Evolutionary conservation across 2,329 filamentous ascomycete species (phyloP).

Genomic region (Uncinocarpus reesii): DNA sequence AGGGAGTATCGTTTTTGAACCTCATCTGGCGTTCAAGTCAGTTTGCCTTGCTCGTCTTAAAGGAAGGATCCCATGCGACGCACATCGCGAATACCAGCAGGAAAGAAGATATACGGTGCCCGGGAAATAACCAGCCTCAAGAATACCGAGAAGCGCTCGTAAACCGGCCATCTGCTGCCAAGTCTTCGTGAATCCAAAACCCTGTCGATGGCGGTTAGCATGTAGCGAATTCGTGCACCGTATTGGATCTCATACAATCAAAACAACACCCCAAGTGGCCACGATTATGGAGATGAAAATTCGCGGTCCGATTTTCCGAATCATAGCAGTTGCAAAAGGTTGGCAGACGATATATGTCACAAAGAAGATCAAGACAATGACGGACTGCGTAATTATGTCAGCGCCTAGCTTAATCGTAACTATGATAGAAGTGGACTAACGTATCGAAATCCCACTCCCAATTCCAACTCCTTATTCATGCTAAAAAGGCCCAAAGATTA

Average conservation of each 20-base stretch:
- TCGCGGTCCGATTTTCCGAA: conserved; percentile 51
- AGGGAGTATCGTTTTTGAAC: conserved; percentile 34
- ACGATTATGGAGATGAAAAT: conserved; percentile 20
- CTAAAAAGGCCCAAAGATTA: neutral
- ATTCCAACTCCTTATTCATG: conserved; percentile 22
- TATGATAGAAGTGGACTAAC: conserved; percentile 8
- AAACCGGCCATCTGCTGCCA: conserved; percentile 22
- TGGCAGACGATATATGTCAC: conserved; percentile 62
- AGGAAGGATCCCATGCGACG: neutral
- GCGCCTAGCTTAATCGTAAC: neutral
- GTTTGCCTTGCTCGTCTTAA: neutral
- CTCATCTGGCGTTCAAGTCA: conserved; percentile 19
- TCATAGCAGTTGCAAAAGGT: conserved; percentile 57
- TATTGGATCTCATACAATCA: conserved; percentile 18
- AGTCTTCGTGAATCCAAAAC: conserved; percentile 23
- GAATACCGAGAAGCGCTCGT: conserved; percentile 46
- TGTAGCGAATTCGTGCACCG: too few relatives aligned
- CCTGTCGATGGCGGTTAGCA: conserved; percentile 5
- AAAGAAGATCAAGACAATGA: conserved; percentile 64
- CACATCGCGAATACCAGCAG: conserved; percentile 54
- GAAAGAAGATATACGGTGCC: conserved; percentile 61
- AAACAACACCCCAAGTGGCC: conserved; percentile 19
- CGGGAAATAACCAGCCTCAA: conserved; percentile 60
- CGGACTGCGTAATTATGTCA: conserved; percentile 31
- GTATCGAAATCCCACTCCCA: conserved; percentile 24